These are phyloP conservation scores for Lolium rigidum DNA, from an alignment of 176 grass and related monocot genomes.

Conservation along the genomic window DNA sequence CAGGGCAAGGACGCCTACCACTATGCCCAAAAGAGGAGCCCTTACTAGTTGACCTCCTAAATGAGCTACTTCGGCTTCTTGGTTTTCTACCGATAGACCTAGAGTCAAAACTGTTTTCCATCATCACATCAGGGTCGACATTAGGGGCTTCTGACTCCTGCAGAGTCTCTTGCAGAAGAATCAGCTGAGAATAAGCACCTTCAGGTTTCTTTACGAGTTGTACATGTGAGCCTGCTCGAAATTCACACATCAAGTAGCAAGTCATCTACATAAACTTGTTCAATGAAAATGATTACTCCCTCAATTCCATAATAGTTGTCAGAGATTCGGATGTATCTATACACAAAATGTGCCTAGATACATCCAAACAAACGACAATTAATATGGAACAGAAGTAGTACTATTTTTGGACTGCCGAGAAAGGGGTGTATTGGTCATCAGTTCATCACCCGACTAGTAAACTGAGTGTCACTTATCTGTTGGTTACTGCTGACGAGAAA, in stretches of 20 bases:
- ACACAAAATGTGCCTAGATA: no score
- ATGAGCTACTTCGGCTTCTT: slow-evolving; percentile 43
- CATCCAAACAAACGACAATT: no score
- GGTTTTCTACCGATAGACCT: slow-evolving; percentile 47
- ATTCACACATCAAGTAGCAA: neutral
- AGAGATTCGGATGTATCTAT: no score
- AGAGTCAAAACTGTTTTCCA: slow-evolving; percentile 27
- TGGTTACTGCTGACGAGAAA: neutral
- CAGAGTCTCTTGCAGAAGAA: slow-evolving; percentile 68
- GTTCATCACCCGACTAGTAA: neutral
- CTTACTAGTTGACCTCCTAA: slow-evolving; percentile 48
- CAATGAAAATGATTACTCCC: neutral
- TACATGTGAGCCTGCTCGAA: slow-evolving; percentile 66
- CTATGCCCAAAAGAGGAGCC: slow-evolving; percentile 62
- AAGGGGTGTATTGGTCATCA: neutral
- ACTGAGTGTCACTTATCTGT: neutral
- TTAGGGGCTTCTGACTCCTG: slow-evolving; percentile 37
- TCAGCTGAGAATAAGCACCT: slow-evolving; percentile 83
- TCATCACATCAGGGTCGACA: slow-evolving; percentile 41
- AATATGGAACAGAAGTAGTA: no score
- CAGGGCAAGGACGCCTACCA: slow-evolving; percentile 48
- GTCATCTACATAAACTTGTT: neutral
- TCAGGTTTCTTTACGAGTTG: slow-evolving; percentile 61
- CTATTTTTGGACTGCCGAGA: neutral
- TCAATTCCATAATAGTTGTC: no score